These are phyloP conservation scores for Candida krabiensis DNA, from an alignment of 805 yeast species.

Conservation along the genomic window DNA sequence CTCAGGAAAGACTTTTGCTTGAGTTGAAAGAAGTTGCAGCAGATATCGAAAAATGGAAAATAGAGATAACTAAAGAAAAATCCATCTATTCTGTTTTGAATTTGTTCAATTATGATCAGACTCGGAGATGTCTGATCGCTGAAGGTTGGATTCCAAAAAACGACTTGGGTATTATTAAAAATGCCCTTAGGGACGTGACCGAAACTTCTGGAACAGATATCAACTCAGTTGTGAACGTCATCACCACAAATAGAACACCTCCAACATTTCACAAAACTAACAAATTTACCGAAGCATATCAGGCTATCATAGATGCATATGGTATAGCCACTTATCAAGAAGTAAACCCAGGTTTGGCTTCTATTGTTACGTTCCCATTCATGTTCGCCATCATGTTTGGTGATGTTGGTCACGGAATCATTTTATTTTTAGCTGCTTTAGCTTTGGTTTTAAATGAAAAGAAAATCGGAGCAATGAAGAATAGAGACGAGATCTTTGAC, in stretches of 20 bases:
- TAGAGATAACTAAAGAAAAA: constrained; percentile 71
- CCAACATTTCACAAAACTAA: constrained; percentile 72
- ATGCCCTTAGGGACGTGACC: constrained; percentile 63
- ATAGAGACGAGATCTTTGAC: constrained; percentile 70
- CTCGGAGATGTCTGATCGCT: constrained; percentile 84
- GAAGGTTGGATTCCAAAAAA: constrained; percentile 96
- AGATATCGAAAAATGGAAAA: constrained; percentile 74
- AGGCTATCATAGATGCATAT: constrained; percentile 72
- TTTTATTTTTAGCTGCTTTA: constrained; percentile 56
- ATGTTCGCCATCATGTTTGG: constrained; percentile 87
- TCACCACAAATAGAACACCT: constrained; percentile 65
- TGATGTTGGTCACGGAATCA: constrained; percentile 76
- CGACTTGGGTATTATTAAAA: constrained; percentile 66
- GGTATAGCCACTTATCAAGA: constrained; percentile 76
- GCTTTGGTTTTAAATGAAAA: constrained; percentile 56
- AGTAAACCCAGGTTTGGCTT: constrained; percentile 73
- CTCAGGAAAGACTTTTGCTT: constrained; percentile 66
- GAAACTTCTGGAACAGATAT: constrained; percentile 45
- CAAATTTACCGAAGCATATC: constrained; percentile 69
- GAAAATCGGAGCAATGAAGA: constrained; percentile 49
- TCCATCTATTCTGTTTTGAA: constrained; percentile 78
- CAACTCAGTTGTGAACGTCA: constrained; percentile 56
- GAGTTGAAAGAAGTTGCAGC: constrained; percentile 80
- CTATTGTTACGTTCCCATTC: constrained; percentile 74
- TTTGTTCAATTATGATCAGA: constrained; percentile 74